Percentiles rank a stretch among this genome's conserved stretches.
These are phyloP conservation scores for Asclepias syriaca DNA, from an alignment of 257 asterid genomes.

Conservation along the genomic window DNA sequence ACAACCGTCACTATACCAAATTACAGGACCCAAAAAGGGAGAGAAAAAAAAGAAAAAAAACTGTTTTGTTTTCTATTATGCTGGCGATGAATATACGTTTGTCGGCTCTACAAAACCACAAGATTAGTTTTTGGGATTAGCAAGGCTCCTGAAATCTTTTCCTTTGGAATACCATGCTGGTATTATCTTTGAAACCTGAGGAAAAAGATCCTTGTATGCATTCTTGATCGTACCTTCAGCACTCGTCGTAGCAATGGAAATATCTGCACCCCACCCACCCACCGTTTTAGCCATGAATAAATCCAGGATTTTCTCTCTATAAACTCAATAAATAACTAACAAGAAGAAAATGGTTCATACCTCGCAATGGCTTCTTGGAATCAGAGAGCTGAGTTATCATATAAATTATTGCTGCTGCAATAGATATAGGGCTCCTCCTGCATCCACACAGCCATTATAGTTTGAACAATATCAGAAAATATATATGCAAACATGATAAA, in stretches of 20 bases:
- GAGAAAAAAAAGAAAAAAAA: neutral
- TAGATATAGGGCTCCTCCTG: slow-evolving; percentile 92
- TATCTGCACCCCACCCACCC: slow-evolving; percentile 40
- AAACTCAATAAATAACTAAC: too few species aligned
- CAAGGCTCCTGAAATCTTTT: slow-evolving; percentile 60
- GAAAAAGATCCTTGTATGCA: slow-evolving; percentile 73
- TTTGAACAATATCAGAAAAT: too few species aligned
- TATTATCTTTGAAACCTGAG: slow-evolving; percentile 63
- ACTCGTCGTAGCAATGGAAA: slow-evolving; percentile 69
- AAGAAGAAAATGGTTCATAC: slow-evolving; percentile 20
- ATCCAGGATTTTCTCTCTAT: too few species aligned
- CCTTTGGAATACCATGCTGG: slow-evolving; percentile 77
- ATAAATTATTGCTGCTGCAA: slow-evolving; percentile 83
- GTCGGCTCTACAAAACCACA: neutral
- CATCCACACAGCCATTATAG: neutral
- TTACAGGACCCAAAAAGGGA: neutral
- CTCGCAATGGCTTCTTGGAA: slow-evolving; percentile 69
- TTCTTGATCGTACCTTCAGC: slow-evolving; percentile 90
- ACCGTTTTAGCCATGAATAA: neutral
- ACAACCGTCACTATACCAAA: neutral
- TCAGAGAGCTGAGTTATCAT: slow-evolving; percentile 82
- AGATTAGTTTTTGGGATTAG: slow-evolving; percentile 47
- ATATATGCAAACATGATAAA: neutral
- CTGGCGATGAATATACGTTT: too few species aligned
- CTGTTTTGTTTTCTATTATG: neutral